These are phyloP conservation scores for Beta vulgaris DNA, from an alignment of 148 eudicot genomes.

Conservation along the genomic window DNA sequence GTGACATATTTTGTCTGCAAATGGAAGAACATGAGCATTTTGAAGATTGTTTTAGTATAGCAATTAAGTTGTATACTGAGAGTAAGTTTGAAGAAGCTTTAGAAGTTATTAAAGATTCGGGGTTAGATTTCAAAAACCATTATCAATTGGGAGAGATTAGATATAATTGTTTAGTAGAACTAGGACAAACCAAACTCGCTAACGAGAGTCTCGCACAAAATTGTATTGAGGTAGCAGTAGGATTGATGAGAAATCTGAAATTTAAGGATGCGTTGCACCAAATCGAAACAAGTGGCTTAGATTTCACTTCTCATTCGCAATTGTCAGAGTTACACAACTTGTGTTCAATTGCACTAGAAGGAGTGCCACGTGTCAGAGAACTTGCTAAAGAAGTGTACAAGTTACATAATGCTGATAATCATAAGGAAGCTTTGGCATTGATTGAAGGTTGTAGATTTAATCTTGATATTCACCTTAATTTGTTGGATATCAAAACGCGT, in stretches of 20 bases:
- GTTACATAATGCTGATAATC: no score
- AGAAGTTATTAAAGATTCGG: neutral
- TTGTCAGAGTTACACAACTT: neutral
- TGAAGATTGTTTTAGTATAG: no score
- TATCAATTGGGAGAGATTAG: neutral
- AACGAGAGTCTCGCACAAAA: neutral
- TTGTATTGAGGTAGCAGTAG: neutral
- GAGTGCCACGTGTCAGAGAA: neutral
- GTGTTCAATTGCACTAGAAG: neutral
- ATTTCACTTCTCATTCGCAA: neutral
- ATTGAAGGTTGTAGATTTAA: no score
- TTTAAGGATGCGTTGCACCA: neutral
- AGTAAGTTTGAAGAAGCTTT: neutral
- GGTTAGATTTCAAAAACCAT: neutral
- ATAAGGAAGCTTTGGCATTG: neutral
- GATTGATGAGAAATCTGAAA: neutral
- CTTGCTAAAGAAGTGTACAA: neutral
- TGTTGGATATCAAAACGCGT: neutral
- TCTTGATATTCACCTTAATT: neutral
- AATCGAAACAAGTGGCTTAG: neutral
- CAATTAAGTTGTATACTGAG: neutral
- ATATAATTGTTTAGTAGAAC: neutral
- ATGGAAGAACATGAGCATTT: no score
- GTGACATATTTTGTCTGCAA: no score
- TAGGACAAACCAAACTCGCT: neutral